phyloP scores from a whole-genome alignment of 192 early-diverging fungal species.

The Borealophlyctis nickersoniae region DNA sequence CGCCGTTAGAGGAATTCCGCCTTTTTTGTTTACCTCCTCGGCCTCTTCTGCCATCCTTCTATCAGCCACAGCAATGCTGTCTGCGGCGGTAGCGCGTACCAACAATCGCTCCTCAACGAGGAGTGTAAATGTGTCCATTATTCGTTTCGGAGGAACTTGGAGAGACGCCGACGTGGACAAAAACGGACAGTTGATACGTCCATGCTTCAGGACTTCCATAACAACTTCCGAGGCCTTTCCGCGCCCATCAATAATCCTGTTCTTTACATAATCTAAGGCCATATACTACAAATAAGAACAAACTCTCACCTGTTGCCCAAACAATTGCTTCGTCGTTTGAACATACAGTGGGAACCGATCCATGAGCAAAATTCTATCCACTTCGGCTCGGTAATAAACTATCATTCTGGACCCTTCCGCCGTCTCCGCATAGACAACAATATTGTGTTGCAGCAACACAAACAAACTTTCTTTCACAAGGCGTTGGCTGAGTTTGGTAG shows the following conservation, averaged over 20 bases:
- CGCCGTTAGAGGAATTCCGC: constrained; percentile 34
- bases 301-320: constrained; percentile 23
- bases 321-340: constrained; percentile 11
- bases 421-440: constrained; percentile 67
- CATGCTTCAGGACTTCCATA: constrained; percentile 28
- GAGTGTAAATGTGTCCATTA: constrained; percentile 22
- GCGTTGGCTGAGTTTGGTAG: constrained; percentile 42
- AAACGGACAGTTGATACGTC: constrained; percentile 23
- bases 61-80: constrained; percentile 29
- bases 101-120: constrained; percentile 30
- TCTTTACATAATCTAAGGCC: no score
- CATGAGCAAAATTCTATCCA: constrained; percentile 53
- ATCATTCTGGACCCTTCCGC: constrained; percentile 56
- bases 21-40: constrained; percentile 30
- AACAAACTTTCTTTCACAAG: constrained; percentile 72
- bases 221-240: constrained; percentile 15
- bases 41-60: constrained; percentile 29
- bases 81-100: constrained; percentile 18
- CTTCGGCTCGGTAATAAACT: constrained; percentile 67
- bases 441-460: constrained; percentile 83
- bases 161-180: background rate
- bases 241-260: no score
- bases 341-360: constrained; percentile 40
- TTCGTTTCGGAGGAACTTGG: background rate
- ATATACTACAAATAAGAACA: no score